A percentile compares a stretch with the other conserved stretches of the same genome.
Conservation (phyloP, 345 rosid genomes). For the Punica granatum region DNA sequence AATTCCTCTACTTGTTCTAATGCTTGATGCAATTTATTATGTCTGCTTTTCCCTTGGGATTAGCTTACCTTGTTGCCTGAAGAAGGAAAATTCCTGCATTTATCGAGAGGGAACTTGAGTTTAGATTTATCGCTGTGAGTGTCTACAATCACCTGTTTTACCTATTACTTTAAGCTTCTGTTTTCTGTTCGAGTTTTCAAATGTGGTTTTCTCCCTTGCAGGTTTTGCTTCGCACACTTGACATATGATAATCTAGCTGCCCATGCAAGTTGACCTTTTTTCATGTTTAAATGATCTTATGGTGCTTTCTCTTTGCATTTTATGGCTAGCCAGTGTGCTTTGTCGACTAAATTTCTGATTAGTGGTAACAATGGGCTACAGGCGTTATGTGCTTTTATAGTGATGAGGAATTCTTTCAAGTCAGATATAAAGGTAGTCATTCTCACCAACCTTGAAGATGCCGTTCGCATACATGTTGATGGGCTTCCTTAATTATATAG, state of each 20-base stretch:
- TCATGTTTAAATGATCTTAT: neutral
- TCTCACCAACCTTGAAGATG: neutral
- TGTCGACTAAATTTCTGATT: slow-evolving; percentile 4
- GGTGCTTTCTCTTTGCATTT: neutral
- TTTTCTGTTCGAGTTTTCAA: neutral
- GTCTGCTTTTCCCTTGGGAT: neutral
- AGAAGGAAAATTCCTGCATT: slow-evolving; percentile 58
- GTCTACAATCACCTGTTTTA: slow-evolving; percentile 8
- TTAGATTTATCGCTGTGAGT: slow-evolving; percentile 83
- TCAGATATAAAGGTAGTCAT: slow-evolving; percentile 61
- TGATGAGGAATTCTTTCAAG: slow-evolving; percentile 66
- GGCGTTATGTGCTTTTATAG: slow-evolving; percentile 78
- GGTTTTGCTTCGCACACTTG: slow-evolving; percentile 63
- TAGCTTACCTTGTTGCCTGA: slow-evolving; percentile 1
- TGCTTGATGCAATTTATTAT: neutral
- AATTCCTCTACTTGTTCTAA: neutral
- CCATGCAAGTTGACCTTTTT: slow-evolving; percentile 19
- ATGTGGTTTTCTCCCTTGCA: slow-evolving; percentile 14
- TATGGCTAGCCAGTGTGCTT: too few species aligned
- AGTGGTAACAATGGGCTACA: slow-evolving; percentile 16
- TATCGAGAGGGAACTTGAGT: slow-evolving; percentile 74
- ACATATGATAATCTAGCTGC: slow-evolving; percentile 53
- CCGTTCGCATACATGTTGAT: neutral
- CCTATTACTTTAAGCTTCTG: neutral
- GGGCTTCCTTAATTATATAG: too few species aligned